Conservation (phyloP, 805 yeast species). For the Candida quercuum region DNA sequence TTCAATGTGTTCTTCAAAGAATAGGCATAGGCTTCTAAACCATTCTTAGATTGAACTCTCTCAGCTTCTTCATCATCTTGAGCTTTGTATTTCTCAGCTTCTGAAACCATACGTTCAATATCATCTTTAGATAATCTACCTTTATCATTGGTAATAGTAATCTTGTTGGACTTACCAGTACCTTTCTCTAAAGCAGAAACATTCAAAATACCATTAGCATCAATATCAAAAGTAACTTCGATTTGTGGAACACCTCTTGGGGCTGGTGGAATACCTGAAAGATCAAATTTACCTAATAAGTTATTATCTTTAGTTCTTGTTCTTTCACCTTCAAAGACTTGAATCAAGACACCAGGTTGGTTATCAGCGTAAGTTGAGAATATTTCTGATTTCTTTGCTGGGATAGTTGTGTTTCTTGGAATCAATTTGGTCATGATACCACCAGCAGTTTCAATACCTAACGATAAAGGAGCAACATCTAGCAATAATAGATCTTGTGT, state of each 20-base stretch:
- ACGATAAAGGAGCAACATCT: conserved; percentile 97
- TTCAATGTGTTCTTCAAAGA: conserved; percentile 78
- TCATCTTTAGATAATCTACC: conserved; percentile 98
- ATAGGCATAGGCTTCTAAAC: conserved; percentile 93
- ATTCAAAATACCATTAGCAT: conserved; percentile 96
- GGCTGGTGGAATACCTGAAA: conserved; percentile 96
- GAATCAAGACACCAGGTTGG: conserved; percentile 99
- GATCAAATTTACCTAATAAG: conserved; percentile 94
- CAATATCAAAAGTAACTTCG: conserved; percentile 95
- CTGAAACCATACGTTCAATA: conserved; percentile 95
- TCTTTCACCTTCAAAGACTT: conserved; percentile 98
- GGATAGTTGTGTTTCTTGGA: conserved; percentile 98
- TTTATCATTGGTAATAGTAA: conserved; percentile 97
- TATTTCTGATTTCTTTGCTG: conserved; percentile 96
- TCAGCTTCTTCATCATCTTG: conserved; percentile 93
- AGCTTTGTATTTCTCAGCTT: conserved; percentile 97
- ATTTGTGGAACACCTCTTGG: conserved; percentile 99
- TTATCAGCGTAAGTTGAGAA: conserved; percentile 98
- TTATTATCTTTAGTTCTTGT: conserved; percentile 95
- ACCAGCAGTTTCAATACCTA: conserved; percentile 99
- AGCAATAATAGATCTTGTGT: conserved; percentile 94
- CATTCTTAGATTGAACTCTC: conserved; percentile 93
- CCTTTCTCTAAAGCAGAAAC: conserved; percentile 98
- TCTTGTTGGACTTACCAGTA: conserved; percentile 96
- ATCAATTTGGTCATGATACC: conserved; percentile 99